Conservation (phyloP, 2,329 filamentous ascomycete species). For the Colletotrichum sp. region DNA sequence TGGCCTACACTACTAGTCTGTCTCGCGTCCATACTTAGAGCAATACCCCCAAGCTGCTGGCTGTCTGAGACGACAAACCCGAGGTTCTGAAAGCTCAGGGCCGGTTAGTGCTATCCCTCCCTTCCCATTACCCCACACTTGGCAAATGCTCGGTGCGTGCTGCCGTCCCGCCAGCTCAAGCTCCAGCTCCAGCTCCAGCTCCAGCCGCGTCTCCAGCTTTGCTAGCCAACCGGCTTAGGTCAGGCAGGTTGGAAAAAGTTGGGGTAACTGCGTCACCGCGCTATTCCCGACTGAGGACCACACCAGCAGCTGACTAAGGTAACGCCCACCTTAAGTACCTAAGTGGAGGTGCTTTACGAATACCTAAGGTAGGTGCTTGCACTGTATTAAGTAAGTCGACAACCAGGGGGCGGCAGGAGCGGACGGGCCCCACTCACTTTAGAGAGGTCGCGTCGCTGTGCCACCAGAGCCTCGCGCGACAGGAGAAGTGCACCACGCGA, state of each 20-base stretch:
- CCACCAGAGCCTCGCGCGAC: slow-evolving; percentile 20
- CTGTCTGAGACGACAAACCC: slow-evolving; percentile 8
- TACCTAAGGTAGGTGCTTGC: background rate
- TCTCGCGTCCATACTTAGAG: background rate
- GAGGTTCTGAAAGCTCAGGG: background rate
- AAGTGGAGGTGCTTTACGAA: too few relatives aligned
- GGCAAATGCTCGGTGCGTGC: background rate
- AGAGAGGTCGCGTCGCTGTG: slow-evolving; percentile 21
- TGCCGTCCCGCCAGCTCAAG: background rate
- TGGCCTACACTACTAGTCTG: background rate
- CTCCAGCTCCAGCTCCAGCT: background rate
- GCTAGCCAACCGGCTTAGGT: background rate
- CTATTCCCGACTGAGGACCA: background rate
- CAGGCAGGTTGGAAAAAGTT: background rate
- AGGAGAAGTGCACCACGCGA: slow-evolving; percentile 1
- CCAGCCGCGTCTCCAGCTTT: background rate
- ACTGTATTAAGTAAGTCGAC: background rate
- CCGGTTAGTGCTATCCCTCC: background rate
- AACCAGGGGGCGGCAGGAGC: background rate
- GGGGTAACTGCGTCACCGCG: background rate
- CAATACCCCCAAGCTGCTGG: background rate
- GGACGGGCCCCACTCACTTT: slow-evolving; percentile 8
- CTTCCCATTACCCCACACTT: slow-evolving; percentile 17
- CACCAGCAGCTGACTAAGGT: background rate
- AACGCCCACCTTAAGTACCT: too few relatives aligned